phyloP scores from a whole-genome alignment of 2,329 filamentous ascomycete species.

The Microdochium paspali region DNA sequence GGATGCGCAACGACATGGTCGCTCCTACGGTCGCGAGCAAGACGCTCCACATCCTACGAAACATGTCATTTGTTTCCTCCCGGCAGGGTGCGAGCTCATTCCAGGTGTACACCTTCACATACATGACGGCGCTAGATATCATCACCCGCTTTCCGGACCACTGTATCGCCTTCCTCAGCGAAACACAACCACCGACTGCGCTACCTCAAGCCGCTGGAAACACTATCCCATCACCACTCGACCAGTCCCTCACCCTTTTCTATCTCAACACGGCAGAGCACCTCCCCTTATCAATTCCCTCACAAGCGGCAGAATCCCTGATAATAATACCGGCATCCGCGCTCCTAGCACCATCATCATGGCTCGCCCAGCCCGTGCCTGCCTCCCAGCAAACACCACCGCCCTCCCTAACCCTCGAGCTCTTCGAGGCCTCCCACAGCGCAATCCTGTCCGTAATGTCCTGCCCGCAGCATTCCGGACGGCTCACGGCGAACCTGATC shows the following conservation, averaged over 20 bases:
- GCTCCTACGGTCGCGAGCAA: constrained; percentile 62
- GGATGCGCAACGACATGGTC: constrained; percentile 29
- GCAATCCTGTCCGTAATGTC: constrained; percentile 73
- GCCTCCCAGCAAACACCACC: constrained; percentile 24
- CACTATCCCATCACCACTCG: constrained; percentile 55
- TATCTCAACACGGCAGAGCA: constrained; percentile 84
- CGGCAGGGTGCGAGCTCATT: constrained; percentile 65
- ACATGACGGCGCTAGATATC: constrained; percentile 73
- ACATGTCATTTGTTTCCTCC: constrained; percentile 73
- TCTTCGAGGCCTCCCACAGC: constrained; percentile 87
- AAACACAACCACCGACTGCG: constrained; percentile 39
- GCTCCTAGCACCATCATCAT: constrained; percentile 47
- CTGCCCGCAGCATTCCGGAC: constrained; percentile 62
- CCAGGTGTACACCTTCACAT: constrained; percentile 77
- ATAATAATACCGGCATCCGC: constrained; percentile 65
- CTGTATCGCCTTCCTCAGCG: constrained; percentile 56
- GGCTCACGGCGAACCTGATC: constrained; percentile 60
- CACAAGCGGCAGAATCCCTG: constrained; percentile 59
- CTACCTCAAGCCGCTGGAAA: constrained; percentile 37
- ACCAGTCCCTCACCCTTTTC: constrained; percentile 72
- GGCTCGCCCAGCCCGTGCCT: constrained; percentile 15
- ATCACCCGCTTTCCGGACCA: constrained; percentile 61
- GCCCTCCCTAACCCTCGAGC: constrained; percentile 36
- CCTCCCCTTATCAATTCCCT: constrained; percentile 60
- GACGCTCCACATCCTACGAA: constrained; percentile 63